These are phyloP conservation scores for Marvania coccoides DNA, from an alignment of 139 green algal genomes.

Conservation along the genomic window DNA sequence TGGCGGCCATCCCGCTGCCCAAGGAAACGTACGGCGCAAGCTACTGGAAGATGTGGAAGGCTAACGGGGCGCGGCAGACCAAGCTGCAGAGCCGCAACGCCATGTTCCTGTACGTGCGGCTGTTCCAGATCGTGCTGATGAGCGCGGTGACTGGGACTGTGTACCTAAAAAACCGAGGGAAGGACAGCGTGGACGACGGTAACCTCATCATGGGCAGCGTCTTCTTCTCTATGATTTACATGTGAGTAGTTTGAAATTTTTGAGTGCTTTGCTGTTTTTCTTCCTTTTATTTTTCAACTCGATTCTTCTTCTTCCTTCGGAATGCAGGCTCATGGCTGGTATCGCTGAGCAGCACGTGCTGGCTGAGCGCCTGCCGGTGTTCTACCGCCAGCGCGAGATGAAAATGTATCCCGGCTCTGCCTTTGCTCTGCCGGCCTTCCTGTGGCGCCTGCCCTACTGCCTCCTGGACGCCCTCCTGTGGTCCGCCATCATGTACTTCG, in stretches of 20 bases:
- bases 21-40: conserved; percentile 9
- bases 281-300: not conserved
- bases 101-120: conserved; percentile 15
- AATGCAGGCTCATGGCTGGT: not conserved
- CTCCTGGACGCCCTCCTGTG: conserved; percentile 22
- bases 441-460: conserved; percentile 29
- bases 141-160: conserved; percentile 1
- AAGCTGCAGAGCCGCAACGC: conserved; percentile 11
- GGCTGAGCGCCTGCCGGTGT: conserved; percentile 12
- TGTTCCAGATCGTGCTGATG: conserved; percentile 17
- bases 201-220: conserved; percentile 12
- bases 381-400: conserved; percentile 32
- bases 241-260: not conserved
- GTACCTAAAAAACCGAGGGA: conserved; percentile 6
- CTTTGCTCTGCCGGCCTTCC: conserved; percentile 23
- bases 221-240: conserved; percentile 10
- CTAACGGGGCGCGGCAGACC: conserved; percentile 2
- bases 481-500: conserved; percentile 19
- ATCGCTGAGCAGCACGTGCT: conserved; percentile 23
- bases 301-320: not conserved
- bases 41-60: not conserved
- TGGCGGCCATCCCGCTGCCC: not conserved
- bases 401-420: conserved; percentile 22
- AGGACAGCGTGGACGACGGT: not conserved
- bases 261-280: not conserved